phyloP scores from a whole-genome alignment of 768 basidiomycete species.

The Podaxis sp. region DNA sequence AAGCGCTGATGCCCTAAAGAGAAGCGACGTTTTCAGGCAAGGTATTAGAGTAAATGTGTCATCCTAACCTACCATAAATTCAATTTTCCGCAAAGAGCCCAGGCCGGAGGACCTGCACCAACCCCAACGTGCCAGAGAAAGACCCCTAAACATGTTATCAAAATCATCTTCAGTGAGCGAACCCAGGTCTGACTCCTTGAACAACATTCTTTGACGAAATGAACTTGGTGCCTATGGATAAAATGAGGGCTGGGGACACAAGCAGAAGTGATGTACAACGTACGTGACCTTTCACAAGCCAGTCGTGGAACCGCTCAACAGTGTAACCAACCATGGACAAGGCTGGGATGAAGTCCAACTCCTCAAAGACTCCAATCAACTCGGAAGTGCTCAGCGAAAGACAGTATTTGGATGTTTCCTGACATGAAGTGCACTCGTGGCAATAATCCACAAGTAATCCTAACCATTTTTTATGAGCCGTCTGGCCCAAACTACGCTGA shows the following conservation, averaged over 20 bases:
- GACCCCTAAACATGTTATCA: background rate
- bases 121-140: background rate
- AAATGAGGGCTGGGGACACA: background rate
- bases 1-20: background rate
- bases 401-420: background rate
- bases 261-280: background rate
- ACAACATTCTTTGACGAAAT: background rate
- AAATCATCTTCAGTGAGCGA: background rate
- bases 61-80: background rate
- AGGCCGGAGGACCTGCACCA: too few relatives aligned
- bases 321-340: background rate
- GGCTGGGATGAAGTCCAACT: background rate
- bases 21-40: background rate
- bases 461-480: background rate
- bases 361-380: background rate
- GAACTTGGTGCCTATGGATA: background rate
- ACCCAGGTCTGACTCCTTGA: background rate
- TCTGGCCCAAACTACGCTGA: too few relatives aligned
- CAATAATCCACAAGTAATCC: background rate
- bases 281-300: background rate
- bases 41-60: background rate
- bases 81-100: background rate
- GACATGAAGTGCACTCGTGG: background rate
- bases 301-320: background rate
- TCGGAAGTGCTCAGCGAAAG: background rate